phyloP scores from a whole-genome alignment of 2,329 filamentous ascomycete genomes.

The Colletotrichum shisoi region DNA sequence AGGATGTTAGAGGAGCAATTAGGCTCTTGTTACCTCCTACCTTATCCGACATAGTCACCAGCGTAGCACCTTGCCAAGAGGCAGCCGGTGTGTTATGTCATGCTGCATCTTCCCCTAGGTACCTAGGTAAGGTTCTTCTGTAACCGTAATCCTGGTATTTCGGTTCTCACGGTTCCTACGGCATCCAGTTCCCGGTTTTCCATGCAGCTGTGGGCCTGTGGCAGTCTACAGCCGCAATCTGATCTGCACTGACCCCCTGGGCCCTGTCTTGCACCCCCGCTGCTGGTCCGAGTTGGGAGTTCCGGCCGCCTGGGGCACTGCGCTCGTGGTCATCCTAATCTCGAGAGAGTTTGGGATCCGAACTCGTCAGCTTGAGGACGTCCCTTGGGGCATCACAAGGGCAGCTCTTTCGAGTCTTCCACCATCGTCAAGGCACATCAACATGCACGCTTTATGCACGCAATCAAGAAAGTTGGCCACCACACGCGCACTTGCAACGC shows the following conservation, averaged over 20 bases:
- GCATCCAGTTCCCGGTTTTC: conserved; percentile 8
- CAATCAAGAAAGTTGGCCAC: conserved; percentile 18
- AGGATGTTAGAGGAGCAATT: neutral
- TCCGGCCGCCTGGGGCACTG: conserved; percentile 28
- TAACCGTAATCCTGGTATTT: too few relatives aligned
- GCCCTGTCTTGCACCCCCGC: conserved; percentile 23
- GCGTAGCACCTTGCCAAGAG: too few relatives aligned
- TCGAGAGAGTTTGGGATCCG: conserved; percentile 14
- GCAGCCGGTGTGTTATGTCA: conserved; percentile 17
- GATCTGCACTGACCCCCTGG: conserved; percentile 22
- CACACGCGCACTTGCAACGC: conserved; percentile 25
- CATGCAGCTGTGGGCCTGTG: conserved; percentile 21
- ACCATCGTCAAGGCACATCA: neutral
- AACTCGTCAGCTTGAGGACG: conserved; percentile 12
- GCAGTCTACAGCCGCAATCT: conserved; percentile 30
- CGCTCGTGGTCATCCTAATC: conserved; percentile 17
- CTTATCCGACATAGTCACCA: neutral
- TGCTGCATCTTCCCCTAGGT: conserved; percentile 3
- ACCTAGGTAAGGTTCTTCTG: too few relatives aligned
- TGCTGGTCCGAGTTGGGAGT: conserved; percentile 21
- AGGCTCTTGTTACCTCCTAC: neutral
- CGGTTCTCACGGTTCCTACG: neutral
- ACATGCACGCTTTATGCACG: conserved; percentile 18
- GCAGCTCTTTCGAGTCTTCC: neutral
- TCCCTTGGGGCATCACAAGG: conserved; percentile 14